Evolutionary conservation across 2,329 filamentous ascomycete genomes (phyloP), one percentile per base, ranked within the genome.

Genomic region (Neocatenulostroma microsporum): DNA sequence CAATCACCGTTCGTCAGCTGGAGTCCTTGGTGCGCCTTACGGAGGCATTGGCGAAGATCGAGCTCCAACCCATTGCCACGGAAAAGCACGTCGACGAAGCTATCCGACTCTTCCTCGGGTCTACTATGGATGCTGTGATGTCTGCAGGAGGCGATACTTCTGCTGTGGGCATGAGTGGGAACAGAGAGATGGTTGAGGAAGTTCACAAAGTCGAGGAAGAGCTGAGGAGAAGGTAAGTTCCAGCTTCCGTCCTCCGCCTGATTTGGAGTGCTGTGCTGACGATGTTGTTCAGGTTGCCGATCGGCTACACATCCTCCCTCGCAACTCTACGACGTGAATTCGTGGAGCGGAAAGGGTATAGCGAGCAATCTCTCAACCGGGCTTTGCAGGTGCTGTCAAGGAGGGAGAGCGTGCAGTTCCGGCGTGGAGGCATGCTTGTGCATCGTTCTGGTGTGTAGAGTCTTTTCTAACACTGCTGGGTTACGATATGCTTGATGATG

Each of bases 11-110:
- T 34, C 87, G 91, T 60, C 91, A 98, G 60, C 76, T 98, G 5
- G 91, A 98, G 63, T 89, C 89, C 53, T 94, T 98, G 49, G 84
- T 96, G 46, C 89, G 91, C 58, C 96, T 98, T 55, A 93, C 88
- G 3, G 91, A 98, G 61, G 87, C 91, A 0, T 76, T 98, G 2
- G 91, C 91, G 39, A 98, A 98, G 62, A 70, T 98, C 28, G 80
- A 82, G 0, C 74, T 98, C 7, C 85, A 83, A 0, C 81, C 88
- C 3, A 73, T 95, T 27, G 91, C 89, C 2, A 88, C 83, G 0
- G 89, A 95, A 61, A 72, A 78, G 30, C 91, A 98, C 56, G 91
- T 98, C 35, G 89, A 98, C 55, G 91, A 98, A 66, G 91, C 91
- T 2, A 98, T 98, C 53, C 82, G 91, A 0, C 74, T 98, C 12